Evolutionary conservation across 108 stramenopile species (phyloP), one percentile per base, ranked within the genome.

Genomic region (Aurantiochytrium sp.): DNA sequence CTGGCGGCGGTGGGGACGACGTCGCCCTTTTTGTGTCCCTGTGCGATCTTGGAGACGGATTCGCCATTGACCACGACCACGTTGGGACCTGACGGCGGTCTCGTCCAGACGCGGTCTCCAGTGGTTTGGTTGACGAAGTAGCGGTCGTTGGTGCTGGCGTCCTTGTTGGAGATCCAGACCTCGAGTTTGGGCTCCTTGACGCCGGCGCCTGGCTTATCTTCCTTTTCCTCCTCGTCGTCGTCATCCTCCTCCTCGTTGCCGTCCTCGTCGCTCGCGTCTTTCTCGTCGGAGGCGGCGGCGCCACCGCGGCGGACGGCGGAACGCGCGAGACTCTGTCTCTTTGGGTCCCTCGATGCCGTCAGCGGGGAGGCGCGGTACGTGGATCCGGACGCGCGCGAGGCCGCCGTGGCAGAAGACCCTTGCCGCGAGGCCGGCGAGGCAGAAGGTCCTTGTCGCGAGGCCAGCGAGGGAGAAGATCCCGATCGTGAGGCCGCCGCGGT

Each of bases 101-200:
- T 12, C 39, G 39, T n/a, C 73, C 73, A 41, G n/a, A 48, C 42
- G 24, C 73, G 73, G 19, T 48, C 42, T 6, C 73, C 73, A 24
- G 73, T 81, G 19, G 39, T 48, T 48, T 81, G 36, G 30, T 81
- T 81, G 10, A 81, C 73, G 32, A 48, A 81, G 45, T 48, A 81
- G 24, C 45, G 39, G 6, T 81, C 73, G 19, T 48, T 48, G n/a
- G 39, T 27, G 59, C 59, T 65, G n/a, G 42, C 45, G 45, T 81
- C 73, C 3, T 48, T 81, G 45, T 81, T 81, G 42, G 73, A 81
- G 73, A 81, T 81, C 73, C 73, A 81, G 3, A 81, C 24, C 21
- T 81, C 73, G 2, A 27, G n/a, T n/a, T 81, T 48, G 27, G 73
- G 10, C 42, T 48, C 24, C 19, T 6, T 48, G 8, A 24, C 1